Conservation (phyloP, 1,284 basidiomycete genomes). For the Sporisorium scitamineum region DNA sequence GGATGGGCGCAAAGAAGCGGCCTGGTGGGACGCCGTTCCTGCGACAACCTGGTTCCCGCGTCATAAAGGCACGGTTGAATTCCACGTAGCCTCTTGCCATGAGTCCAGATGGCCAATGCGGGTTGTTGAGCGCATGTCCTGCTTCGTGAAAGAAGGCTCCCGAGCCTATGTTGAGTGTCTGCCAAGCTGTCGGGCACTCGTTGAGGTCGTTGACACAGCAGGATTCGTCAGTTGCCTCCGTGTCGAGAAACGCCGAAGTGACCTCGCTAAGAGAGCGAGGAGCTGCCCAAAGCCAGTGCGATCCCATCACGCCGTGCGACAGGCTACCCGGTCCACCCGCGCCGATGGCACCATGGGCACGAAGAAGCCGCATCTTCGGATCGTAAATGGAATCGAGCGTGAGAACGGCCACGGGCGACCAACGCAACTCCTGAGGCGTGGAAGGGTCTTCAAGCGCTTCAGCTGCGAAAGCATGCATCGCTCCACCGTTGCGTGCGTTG, state of each 20-base stretch:
- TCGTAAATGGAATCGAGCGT: conserved; percentile 50
- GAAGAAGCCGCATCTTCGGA: conserved; percentile 41
- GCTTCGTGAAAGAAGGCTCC: conserved; percentile 55
- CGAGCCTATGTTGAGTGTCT: conserved; percentile 56
- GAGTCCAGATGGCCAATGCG: conserved; percentile 48
- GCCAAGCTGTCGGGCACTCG: conserved; percentile 45
- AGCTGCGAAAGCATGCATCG: conserved; percentile 43
- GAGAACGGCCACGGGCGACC: conserved; percentile 47
- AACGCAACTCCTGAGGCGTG: conserved; percentile 20
- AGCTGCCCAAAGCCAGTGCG: conserved; percentile 58
- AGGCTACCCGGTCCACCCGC: conserved; percentile 29
- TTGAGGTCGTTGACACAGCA: conserved; percentile 52
- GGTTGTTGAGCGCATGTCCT: conserved; percentile 50
- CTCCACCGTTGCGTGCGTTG: conserved; percentile 44
- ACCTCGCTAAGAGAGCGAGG: conserved; percentile 32
- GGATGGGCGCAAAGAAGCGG: conserved; percentile 24
- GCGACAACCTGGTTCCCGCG: conserved; percentile 36
- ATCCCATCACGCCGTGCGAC: conserved; percentile 52
- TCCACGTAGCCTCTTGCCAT: conserved; percentile 57
- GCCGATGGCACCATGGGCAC: conserved; percentile 53
- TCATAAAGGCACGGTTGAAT: conserved; percentile 59
- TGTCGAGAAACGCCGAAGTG: conserved; percentile 42
- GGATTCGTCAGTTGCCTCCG: conserved; percentile 37
- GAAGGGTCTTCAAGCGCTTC: conserved; percentile 43
- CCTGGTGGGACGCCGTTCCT: conserved; percentile 15